Conservation (phyloP, 2,329 filamentous ascomycete genomes). For the Trichoderma asperellum region DNA sequence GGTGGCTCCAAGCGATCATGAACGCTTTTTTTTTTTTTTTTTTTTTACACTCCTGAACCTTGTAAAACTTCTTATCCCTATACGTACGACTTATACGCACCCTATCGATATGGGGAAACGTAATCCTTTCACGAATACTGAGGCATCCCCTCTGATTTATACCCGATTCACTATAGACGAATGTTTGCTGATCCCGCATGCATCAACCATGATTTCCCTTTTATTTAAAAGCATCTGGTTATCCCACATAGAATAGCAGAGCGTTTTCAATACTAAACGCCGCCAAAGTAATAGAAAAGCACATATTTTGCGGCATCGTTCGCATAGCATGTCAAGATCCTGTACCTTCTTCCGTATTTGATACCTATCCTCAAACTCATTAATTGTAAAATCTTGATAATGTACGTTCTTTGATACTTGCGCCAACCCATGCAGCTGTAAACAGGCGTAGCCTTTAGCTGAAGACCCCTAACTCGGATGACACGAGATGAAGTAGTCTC, state of each 20-base stretch:
- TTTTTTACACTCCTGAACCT: neutral
- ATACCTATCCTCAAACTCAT: neutral
- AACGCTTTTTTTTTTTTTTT: neutral
- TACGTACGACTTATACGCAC: neutral
- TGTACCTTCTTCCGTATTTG: neutral
- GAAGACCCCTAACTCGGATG: neutral
- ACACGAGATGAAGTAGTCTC: neutral
- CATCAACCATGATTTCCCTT: neutral
- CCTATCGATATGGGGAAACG: neutral
- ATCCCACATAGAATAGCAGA: neutral
- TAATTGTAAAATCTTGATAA: neutral
- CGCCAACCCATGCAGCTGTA: neutral
- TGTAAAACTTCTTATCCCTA: neutral
- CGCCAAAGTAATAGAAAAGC: neutral
- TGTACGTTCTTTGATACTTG: too few relatives aligned
- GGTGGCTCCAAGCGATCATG: slow-evolving; percentile 13
- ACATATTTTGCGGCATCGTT: neutral
- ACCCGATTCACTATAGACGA: slow-evolving; percentile 14
- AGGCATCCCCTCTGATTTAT: slow-evolving; percentile 10
- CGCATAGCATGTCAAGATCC: neutral
- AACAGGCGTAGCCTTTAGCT: neutral
- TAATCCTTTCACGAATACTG: neutral
- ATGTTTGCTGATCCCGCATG: slow-evolving; percentile 5
- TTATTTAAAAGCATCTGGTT: neutral
- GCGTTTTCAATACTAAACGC: neutral